These are phyloP conservation scores for Termitomyces sp. DNA, from an alignment of 768 basidiomycete genomes.

Conservation along the genomic window DNA sequence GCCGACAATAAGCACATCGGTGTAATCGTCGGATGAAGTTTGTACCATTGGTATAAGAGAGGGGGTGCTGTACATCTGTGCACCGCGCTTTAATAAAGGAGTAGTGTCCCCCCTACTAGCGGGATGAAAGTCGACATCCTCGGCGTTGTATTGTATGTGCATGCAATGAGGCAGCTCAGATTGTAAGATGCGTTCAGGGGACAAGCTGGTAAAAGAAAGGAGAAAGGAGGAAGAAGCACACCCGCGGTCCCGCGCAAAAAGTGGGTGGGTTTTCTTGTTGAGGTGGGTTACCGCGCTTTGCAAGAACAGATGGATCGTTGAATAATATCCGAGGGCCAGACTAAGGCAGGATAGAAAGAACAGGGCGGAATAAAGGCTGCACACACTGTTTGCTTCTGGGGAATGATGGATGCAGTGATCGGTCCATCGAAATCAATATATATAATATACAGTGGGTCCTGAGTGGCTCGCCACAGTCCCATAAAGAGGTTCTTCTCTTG, in stretches of 20 bases:
- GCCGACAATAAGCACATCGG: conserved; percentile 14
- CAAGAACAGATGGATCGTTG: neutral
- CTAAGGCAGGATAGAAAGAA: neutral
- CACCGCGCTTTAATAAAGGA: conserved; percentile 5
- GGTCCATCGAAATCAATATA: neutral
- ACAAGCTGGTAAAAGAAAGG: neutral
- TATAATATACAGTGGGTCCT: neutral
- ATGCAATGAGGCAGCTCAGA: conserved; percentile 7
- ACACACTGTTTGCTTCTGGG: neutral
- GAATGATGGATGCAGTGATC: neutral
- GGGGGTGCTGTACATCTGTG: neutral
- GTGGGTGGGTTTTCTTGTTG: neutral
- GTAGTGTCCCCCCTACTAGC: neutral
- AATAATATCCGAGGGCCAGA: conserved; percentile 3
- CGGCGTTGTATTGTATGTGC: conserved; percentile 8
- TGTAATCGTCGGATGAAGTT: conserved; percentile 5
- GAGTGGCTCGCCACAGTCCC: neutral
- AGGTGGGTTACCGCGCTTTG: conserved; percentile 1
- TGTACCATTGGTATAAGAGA: conserved; percentile 7
- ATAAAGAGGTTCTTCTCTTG: neutral
- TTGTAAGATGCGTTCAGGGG: conserved; percentile 4
- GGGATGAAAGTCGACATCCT: conserved; percentile 5
- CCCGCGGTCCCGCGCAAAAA: conserved; percentile 9
- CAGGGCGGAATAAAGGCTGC: neutral
- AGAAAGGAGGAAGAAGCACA: neutral